Conservation (phyloP, 2,329 filamentous ascomycete species). For the Rhexocercosporidium sp. region DNA sequence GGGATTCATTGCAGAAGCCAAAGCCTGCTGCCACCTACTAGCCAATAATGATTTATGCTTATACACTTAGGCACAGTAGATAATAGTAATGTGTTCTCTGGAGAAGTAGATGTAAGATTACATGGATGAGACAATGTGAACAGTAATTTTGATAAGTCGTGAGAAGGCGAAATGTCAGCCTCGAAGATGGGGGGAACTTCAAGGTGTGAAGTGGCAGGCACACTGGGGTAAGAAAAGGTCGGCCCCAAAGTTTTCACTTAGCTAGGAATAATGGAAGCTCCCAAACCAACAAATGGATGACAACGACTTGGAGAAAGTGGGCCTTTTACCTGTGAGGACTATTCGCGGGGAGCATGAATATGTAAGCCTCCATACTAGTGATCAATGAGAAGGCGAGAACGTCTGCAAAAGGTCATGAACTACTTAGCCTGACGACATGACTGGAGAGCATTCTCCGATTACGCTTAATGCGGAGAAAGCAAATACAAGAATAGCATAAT, state of each 20-base stretch:
- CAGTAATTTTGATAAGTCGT: not conserved
- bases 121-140: not conserved
- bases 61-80: not conserved
- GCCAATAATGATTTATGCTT: not conserved
- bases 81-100: not conserved
- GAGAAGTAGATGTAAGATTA: not conserved
- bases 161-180: constrained; percentile 7
- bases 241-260: not conserved
- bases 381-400: constrained; percentile 1
- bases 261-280: not conserved
- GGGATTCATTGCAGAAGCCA: constrained; percentile 32
- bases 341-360: not conserved
- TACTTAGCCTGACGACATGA: not conserved
- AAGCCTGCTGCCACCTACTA: not conserved
- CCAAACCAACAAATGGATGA: constrained; percentile 1
- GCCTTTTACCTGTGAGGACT: not conserved
- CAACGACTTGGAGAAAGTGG: not conserved
- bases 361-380: not conserved
- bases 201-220: too few species aligned
- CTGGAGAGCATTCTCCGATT: not conserved
- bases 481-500: not conserved
- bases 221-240: not conserved
- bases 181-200: constrained; percentile 6
- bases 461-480: not conserved
- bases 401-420: too few species aligned